phyloP scores from a whole-genome alignment of 2,329 filamentous ascomycete genomes.

The Alternaria alternata region DNA sequence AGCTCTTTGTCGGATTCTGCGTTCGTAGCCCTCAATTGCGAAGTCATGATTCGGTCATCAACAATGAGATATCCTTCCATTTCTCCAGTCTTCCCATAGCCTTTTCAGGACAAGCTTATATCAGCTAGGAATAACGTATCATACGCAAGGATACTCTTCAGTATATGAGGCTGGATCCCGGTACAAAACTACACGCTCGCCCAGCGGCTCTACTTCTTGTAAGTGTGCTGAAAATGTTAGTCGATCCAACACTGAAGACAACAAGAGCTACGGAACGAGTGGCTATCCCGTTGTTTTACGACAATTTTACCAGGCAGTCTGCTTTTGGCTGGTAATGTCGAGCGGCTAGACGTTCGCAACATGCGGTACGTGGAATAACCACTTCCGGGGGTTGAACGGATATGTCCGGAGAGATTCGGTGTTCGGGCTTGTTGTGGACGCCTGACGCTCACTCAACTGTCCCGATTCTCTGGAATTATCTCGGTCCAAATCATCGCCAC shows the following conservation, averaged over 20 bases:
- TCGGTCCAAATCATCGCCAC: not conserved
- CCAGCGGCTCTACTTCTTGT: not conserved
- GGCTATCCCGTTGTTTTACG: accelerated
- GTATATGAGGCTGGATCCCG: accelerated
- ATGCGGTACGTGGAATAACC: not conserved
- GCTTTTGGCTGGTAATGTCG: not conserved
- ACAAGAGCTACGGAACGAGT: not conserved
- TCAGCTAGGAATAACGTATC: not conserved
- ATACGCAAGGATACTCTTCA: accelerated
- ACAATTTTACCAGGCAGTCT: accelerated
- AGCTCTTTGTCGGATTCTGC: accelerated
- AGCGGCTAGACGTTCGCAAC: not conserved
- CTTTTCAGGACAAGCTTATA: not conserved
- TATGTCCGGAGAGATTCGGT: too few relatives aligned
- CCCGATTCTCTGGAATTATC: accelerated
- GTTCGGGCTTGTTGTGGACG: not conserved
- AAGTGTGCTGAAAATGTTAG: not conserved
- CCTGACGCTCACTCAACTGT: not conserved
- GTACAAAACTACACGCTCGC: not conserved
- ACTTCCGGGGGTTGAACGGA: too few relatives aligned
- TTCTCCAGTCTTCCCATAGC: not conserved
- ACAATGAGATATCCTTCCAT: not conserved
- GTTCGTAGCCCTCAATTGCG: accelerated
- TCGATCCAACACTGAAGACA: not conserved
- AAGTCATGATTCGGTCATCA: too few relatives aligned